A percentile compares a stretch with the other conserved stretches of the same genome.
phyloP scores from a whole-genome alignment of 495 filamentous ascomycete genomes.

The Polyplosphaeria fusca region DNA sequence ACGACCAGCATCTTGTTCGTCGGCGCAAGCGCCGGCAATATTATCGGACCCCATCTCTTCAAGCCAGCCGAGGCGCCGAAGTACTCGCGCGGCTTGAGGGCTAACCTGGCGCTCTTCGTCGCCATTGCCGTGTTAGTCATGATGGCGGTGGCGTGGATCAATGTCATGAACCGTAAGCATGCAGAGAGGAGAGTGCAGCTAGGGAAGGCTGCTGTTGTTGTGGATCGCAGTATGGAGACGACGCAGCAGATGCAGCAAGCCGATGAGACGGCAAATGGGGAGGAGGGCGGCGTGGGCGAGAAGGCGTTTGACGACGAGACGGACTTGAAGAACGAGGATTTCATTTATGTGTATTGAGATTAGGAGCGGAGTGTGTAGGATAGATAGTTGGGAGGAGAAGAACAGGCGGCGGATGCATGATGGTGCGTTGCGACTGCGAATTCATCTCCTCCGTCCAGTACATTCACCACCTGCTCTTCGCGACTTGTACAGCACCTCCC shows the following conservation, averaged over 20 bases:
- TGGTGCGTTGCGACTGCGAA: no score
- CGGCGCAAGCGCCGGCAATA: constrained; percentile 59
- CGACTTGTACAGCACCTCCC: no score
- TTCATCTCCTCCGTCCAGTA: no score
- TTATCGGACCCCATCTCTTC: constrained; percentile 56
- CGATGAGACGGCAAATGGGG: constrained; percentile 21
- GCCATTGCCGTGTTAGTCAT: constrained; percentile 49
- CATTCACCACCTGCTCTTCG: no score
- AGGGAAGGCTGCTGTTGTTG: constrained; percentile 46
- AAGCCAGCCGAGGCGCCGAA: constrained; percentile 53
- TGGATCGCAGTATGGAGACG: constrained; percentile 35
- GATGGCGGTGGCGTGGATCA: constrained; percentile 47
- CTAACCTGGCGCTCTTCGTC: constrained; percentile 57
- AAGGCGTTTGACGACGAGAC: constrained; percentile 38
- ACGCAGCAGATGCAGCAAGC: constrained; percentile 17
- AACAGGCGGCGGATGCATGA: not conserved
- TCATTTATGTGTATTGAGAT: constrained; percentile 38
- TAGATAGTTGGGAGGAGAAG: not conserved
- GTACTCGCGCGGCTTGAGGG: constrained; percentile 54
- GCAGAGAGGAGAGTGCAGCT: constrained; percentile 47
- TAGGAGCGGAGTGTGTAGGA: not conserved
- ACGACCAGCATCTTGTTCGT: constrained; percentile 57
- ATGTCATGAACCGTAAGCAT: constrained; percentile 52
- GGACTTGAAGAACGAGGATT: constrained; percentile 40
- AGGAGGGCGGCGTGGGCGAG: constrained; percentile 30